Conservation (phyloP, 2,329 filamentous ascomycete species). For the Fusarium setosum region DNA sequence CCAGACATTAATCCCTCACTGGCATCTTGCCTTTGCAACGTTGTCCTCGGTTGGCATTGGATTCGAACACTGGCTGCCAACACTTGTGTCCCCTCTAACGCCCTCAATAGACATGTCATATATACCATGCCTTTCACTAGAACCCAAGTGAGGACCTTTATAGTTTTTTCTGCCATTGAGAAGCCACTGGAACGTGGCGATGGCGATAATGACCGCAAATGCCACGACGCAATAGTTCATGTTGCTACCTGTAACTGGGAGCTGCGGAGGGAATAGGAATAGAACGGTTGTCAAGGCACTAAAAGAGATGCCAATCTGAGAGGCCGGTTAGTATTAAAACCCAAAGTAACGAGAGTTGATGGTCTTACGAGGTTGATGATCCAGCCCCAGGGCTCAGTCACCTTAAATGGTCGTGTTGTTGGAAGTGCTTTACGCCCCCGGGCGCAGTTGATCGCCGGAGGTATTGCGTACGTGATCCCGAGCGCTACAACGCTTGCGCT, state of each 20-base stretch:
- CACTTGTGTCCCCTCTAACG: too few species aligned
- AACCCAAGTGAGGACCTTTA: conserved; percentile 49
- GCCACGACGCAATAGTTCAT: conserved; percentile 72
- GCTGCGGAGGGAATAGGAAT: conserved; percentile 77
- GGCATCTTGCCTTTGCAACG: too few species aligned
- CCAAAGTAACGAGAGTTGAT: too few species aligned
- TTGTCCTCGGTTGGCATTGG: too few species aligned
- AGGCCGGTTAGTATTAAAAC: too few species aligned
- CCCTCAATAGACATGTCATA: too few species aligned
- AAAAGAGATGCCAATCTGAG: conserved; percentile 71
- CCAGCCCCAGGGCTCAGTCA: conserved; percentile 52
- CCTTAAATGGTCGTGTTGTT: conserved; percentile 53
- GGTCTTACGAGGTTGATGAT: conserved; percentile 47
- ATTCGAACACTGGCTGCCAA: too few species aligned
- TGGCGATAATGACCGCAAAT: conserved; percentile 59
- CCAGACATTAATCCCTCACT: too few species aligned
- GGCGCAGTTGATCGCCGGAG: conserved; percentile 75
- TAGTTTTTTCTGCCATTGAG: conserved; percentile 63
- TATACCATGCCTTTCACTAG: too few species aligned
- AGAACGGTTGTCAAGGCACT: conserved; percentile 78
- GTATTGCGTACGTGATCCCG: conserved; percentile 79
- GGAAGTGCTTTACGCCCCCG: conserved; percentile 75
- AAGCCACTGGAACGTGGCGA: conserved; percentile 57
- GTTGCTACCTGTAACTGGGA: conserved; percentile 72
- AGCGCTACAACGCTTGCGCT: conserved; percentile 80